Percentiles rank a stretch among this genome's conserved stretches.
Conservation (phyloP, 2,329 filamentous ascomycete species). For the Xylariaceae sp. region DNA sequence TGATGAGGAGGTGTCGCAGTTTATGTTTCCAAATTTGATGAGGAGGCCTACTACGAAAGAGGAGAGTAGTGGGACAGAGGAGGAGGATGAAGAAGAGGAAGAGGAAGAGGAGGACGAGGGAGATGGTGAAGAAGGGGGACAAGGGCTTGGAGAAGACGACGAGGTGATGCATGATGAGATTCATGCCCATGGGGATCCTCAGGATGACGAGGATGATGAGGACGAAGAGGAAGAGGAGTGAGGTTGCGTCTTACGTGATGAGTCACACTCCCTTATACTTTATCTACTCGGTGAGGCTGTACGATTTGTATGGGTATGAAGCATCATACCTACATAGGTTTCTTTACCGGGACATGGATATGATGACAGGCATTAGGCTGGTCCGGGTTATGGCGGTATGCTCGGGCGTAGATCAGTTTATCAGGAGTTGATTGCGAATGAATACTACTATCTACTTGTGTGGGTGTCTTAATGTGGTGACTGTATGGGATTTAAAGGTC, state of each 20-base stretch:
- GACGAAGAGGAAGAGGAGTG: slow-evolving; percentile 9
- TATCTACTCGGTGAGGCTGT: too few species aligned
- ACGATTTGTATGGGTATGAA: too few species aligned
- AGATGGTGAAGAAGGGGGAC: slow-evolving; percentile 12
- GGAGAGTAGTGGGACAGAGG: slow-evolving; percentile 6
- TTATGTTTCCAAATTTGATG: slow-evolving; percentile 52
- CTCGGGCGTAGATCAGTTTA: too few species aligned
- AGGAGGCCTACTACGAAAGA: slow-evolving; percentile 34
- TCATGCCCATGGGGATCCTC: neutral
- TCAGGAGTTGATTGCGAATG: too few species aligned
- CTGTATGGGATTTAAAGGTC: too few species aligned
- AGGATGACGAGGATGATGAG: slow-evolving; percentile 10
- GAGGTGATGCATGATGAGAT: slow-evolving; percentile 1
- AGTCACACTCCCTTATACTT: too few species aligned
- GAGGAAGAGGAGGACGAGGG: slow-evolving; percentile 17
- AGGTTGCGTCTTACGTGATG: neutral
- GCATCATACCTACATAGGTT: too few species aligned
- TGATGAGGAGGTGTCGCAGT: slow-evolving; percentile 51
- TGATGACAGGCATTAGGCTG: too few species aligned
- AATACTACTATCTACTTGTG: too few species aligned
- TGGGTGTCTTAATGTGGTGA: too few species aligned
- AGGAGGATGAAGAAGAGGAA: slow-evolving; percentile 18
- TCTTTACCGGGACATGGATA: too few species aligned
- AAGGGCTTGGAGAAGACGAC: slow-evolving; percentile 6
- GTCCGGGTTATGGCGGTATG: too few species aligned